Conservation (phyloP, 202 grass and related monocot species). For the Hordeum pubiflorum region DNA sequence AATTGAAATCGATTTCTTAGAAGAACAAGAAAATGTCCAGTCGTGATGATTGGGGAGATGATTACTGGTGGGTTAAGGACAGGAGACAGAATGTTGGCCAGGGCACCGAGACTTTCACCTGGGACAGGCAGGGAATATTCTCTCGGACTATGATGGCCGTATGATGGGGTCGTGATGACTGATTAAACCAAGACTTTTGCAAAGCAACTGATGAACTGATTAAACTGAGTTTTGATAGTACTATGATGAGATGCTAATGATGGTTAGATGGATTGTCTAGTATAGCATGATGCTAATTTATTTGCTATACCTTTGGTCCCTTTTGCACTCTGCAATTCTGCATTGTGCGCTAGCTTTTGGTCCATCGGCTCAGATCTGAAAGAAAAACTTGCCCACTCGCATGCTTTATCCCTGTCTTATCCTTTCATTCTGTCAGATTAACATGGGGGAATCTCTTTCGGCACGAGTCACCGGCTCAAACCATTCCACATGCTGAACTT, state of each 20-base stretch:
- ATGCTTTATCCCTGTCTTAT: neutral
- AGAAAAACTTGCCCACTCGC: neutral
- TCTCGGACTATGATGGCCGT: neutral
- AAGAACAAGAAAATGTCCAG: no score
- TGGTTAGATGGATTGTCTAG: neutral
- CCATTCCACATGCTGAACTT: neutral
- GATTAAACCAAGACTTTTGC: neutral
- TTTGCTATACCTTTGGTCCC: neutral
- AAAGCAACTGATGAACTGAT: neutral
- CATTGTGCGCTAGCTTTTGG: conserved; percentile 3
- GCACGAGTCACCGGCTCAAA: neutral
- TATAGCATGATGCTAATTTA: neutral
- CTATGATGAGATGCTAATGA: neutral
- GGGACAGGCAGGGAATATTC: conserved; percentile 2
- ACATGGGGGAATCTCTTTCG: neutral
- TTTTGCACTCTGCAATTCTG: neutral
- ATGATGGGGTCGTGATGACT: neutral
- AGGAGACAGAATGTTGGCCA: neutral
- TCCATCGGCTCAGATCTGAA: neutral
- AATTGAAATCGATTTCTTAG: neutral
- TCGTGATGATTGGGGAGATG: conserved; percentile 9
- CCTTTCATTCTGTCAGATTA: neutral
- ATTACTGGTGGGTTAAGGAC: neutral
- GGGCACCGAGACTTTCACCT: conserved; percentile 8
- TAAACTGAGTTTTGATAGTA: neutral